A percentile compares a stretch with the other conserved stretches of the same genome.
These are phyloP conservation scores for Fusarium tupiense DNA, from an alignment of 2,329 filamentous ascomycete species.

Conservation along the genomic window DNA sequence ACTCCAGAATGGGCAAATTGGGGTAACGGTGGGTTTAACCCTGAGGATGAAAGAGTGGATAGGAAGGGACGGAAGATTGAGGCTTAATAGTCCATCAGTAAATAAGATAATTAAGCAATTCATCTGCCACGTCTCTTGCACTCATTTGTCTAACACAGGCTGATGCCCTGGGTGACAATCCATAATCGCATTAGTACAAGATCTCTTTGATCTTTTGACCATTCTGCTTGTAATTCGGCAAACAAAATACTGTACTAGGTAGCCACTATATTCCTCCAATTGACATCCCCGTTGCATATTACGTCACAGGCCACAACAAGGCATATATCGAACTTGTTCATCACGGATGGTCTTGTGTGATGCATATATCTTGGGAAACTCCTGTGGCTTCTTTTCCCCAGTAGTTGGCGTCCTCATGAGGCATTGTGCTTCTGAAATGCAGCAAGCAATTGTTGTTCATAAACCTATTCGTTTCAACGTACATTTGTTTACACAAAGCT, in stretches of 20 bases:
- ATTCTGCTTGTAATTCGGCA: neutral
- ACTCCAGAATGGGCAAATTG: slow-evolving; percentile 89
- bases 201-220: neutral
- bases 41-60: slow-evolving; percentile 86
- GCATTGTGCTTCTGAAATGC: slow-evolving; percentile 45
- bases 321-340: neutral
- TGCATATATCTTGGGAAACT: neutral
- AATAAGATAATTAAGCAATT: neutral
- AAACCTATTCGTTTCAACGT: slow-evolving; percentile 48
- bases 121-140: neutral
- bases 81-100: slow-evolving; percentile 26
- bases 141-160: neutral
- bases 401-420: slow-evolving; percentile 2
- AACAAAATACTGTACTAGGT: neutral
- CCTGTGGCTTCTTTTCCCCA: neutral
- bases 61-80: slow-evolving; percentile 79
- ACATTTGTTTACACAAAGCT: slow-evolving; percentile 56
- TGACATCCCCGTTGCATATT: neutral
- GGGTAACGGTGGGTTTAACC: slow-evolving; percentile 95
- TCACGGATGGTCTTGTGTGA: neutral
- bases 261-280: neutral
- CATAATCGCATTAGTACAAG: neutral
- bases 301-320: neutral
- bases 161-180: neutral
- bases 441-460: slow-evolving; percentile 47